phyloP scores from a whole-genome alignment of 805 yeast species.

The Candida broadrunensis region DNA sequence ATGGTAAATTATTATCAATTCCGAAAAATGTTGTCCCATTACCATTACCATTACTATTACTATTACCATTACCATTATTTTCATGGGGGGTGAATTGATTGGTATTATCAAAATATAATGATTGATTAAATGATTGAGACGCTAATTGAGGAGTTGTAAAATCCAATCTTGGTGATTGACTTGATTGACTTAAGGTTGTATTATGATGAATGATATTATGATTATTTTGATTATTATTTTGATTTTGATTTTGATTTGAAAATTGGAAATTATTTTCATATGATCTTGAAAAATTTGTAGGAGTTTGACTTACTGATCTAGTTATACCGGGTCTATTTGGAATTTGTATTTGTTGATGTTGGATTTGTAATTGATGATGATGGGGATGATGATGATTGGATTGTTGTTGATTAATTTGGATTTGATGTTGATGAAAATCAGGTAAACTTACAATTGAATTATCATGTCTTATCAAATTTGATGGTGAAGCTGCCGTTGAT shows the following conservation, averaged over 20 bases:
- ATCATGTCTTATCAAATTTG: conserved; percentile 20
- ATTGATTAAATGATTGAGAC: not conserved
- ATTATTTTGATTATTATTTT: not conserved
- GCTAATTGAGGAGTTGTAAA: not conserved
- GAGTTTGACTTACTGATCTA: conserved; percentile 18
- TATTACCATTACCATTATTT: not conserved
- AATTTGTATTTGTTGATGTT: not conserved
- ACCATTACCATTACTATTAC: not conserved
- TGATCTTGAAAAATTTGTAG: conserved; percentile 3
- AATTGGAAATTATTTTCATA: not conserved
- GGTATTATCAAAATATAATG: not conserved
- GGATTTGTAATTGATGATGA: not conserved
- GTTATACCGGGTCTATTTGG: not conserved
- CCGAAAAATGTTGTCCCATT: not conserved
- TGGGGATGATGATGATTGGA: not conserved
- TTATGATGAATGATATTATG: not conserved
- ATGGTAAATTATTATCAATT: not conserved
- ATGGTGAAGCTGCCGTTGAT: conserved; percentile 15
- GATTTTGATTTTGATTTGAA: not conserved
- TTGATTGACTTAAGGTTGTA: not conserved
- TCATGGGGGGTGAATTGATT: not conserved
- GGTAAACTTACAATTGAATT: conserved; percentile 29
- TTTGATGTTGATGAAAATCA: conserved; percentile 16
- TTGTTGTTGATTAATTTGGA: not conserved
- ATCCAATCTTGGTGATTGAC: not conserved